Evolutionary conservation across 164 flowering plant genomes (phyloP), one percentile per base, ranked within the genome.

Genomic region (Houttuynia cordata): DNA sequence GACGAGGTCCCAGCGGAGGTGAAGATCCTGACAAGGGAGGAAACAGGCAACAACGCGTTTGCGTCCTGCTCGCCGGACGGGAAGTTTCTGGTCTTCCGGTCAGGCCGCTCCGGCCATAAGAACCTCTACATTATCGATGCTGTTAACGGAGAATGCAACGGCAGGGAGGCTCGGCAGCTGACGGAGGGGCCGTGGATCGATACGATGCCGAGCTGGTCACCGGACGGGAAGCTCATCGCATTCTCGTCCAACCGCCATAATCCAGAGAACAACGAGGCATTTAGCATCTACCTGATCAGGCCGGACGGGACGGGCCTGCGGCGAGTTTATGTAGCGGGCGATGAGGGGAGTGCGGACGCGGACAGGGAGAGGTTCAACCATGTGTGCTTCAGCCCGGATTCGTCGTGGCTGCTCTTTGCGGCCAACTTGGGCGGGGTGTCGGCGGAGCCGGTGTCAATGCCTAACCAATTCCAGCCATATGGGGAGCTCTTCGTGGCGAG

Each of bases 401-500:
- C 83, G 10, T 73, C 76, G 76, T 85, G 95, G 96, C 67, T 91
- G 45, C 50, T 88, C 55, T 91, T 91, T 69, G 65, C 98, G 14
- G 76, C 80, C 0, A 88, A 88, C 62, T 42, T 87, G 56, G 85
- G 81, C 3, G 92, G 88, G 0, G 82, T 86, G 60, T 76, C 85
- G 64, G 85, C 83, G 0, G 98, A 88, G 78, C 95, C 96, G 52
- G 84, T 88, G 66, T 76, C 85, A 63, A 2, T 65, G 71, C 95
- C 98, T 1, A 85, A 92, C 58, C 98, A 91, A 57, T 92, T 80
- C 62, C 96, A 88, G 75, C 98, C 98, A 6, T 91, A 91, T 18
- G 98, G 96, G 7, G 98, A 91, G 10, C 24, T 91, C 66, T 74
- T 67, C 54, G 64, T 78, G 60, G 80, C 62, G 63, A 83, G 75